These are phyloP conservation scores for Tolypocladium guangdongense DNA, from an alignment of 2,329 filamentous ascomycete genomes.

Conservation along the genomic window DNA sequence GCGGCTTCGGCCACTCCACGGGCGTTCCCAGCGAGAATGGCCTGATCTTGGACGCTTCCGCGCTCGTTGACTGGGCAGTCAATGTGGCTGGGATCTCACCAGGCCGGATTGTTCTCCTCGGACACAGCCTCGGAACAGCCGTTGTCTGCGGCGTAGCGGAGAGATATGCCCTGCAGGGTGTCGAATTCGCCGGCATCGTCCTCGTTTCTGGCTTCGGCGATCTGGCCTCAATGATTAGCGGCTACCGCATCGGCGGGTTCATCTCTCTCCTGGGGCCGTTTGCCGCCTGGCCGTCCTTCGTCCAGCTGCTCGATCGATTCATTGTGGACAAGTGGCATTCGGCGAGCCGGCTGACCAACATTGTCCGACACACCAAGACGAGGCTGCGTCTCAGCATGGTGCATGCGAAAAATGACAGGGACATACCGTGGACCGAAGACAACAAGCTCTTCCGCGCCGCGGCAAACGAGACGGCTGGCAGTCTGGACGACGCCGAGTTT, in stretches of 20 bases:
- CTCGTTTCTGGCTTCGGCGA: constrained; percentile 72
- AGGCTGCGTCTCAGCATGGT: constrained; percentile 59
- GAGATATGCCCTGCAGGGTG: constrained; percentile 47
- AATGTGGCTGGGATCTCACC: constrained; percentile 53
- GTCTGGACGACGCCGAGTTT: constrained; percentile 25
- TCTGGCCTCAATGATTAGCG: constrained; percentile 60
- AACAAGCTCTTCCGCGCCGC: constrained; percentile 52
- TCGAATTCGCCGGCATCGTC: constrained; percentile 69
- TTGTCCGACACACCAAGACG: constrained; percentile 39
- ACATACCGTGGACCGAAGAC: constrained; percentile 68
- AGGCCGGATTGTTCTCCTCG: constrained; percentile 66
- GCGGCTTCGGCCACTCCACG: constrained; percentile 73
- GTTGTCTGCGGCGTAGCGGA: constrained; percentile 67
- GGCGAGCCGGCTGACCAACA: constrained; percentile 49
- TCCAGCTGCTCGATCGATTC: constrained; percentile 47
- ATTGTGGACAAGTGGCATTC: constrained; percentile 80
- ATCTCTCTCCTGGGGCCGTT: constrained; percentile 73
- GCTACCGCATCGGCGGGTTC: constrained; percentile 68
- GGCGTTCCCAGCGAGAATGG: constrained; percentile 74
- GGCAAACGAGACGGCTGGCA: constrained; percentile 36
- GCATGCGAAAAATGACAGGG: constrained; percentile 69
- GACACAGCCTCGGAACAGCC: constrained; percentile 82
- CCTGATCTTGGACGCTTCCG: constrained; percentile 66
- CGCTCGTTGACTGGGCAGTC: constrained; percentile 63
- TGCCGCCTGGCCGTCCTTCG: constrained; percentile 50